Evolutionary conservation across 2,329 filamentous ascomycete genomes (phyloP).

Genomic region (Uncinocarpus reesii): DNA sequence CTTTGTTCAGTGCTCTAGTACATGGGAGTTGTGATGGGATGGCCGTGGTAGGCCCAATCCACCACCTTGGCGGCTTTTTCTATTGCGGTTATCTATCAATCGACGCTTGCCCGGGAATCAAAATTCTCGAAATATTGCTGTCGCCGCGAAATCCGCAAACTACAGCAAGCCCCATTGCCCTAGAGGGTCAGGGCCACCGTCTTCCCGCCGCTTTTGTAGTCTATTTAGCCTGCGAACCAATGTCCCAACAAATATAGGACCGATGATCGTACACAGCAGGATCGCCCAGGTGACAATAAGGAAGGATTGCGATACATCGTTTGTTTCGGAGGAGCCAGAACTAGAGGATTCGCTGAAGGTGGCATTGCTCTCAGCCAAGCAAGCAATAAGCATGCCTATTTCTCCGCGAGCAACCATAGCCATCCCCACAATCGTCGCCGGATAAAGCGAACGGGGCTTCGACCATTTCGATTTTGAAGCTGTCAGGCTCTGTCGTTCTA

Average conservation of each 20-base stretch:
- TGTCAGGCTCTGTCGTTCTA: not conserved
- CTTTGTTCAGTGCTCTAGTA: too few species aligned
- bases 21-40: too few species aligned
- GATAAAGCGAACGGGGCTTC: constrained; percentile 50
- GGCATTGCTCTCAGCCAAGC: constrained; percentile 31
- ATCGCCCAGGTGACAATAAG: constrained; percentile 5
- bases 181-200: not conserved
- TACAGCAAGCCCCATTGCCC: not conserved
- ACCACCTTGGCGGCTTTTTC: too few species aligned
- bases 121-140: too few species aligned
- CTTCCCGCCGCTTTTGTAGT: not conserved
- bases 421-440: constrained; percentile 53
- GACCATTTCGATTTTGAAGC: constrained; percentile 21
- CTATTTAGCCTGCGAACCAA: not conserved
- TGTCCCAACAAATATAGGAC: not conserved
- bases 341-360: constrained; percentile 39
- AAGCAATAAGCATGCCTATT: constrained; percentile 66
- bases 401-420: constrained; percentile 71
- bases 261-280: constrained; percentile 5
- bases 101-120: too few species aligned
- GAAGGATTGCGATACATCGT: not conserved
- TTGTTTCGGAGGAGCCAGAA: not conserved
- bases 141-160: too few species aligned
- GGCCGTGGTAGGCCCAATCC: too few species aligned
- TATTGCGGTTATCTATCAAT: too few species aligned